Conservation (phyloP, 1,139 yeast genomes). For the Meyerozyma smithsonii region DNA sequence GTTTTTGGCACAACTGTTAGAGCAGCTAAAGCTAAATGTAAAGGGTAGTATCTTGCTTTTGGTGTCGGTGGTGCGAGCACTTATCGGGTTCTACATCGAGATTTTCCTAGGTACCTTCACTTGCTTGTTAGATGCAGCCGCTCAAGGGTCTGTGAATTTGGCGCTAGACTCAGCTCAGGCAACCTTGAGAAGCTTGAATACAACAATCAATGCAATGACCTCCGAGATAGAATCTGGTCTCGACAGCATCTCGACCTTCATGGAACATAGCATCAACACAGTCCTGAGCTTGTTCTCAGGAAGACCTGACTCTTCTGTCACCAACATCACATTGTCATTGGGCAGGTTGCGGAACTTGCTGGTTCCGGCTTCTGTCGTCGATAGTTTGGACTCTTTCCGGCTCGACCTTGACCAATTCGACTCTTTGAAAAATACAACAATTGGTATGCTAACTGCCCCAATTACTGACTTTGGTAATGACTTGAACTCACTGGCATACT, state of each 20-base stretch:
- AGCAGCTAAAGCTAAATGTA: background rate
- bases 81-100: conserved; percentile 2
- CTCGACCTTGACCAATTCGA: background rate
- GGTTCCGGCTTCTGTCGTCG: background rate
- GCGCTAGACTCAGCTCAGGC: background rate
- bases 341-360: background rate
- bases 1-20: background rate
- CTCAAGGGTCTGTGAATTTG: background rate
- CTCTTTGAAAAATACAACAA: background rate
- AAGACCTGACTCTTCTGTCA: background rate
- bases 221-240: background rate
- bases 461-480: background rate
- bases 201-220: background rate
- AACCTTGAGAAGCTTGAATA: background rate
- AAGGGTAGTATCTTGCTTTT: background rate
- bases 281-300: conserved; percentile 1
- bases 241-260: background rate
- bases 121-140: conserved; percentile 1
- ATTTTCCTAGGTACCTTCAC: conserved; percentile 3
- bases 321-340: conserved; percentile 3
- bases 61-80: conserved; percentile 1
- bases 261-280: background rate
- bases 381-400: background rate
- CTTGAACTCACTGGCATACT: background rate
- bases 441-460: background rate